Percentiles rank a stretch among this genome's conserved stretches.
These are phyloP conservation scores for Gamsiella multidivaricata DNA, from an alignment of 192 early-diverging fungal species.

Conservation along the genomic window DNA sequence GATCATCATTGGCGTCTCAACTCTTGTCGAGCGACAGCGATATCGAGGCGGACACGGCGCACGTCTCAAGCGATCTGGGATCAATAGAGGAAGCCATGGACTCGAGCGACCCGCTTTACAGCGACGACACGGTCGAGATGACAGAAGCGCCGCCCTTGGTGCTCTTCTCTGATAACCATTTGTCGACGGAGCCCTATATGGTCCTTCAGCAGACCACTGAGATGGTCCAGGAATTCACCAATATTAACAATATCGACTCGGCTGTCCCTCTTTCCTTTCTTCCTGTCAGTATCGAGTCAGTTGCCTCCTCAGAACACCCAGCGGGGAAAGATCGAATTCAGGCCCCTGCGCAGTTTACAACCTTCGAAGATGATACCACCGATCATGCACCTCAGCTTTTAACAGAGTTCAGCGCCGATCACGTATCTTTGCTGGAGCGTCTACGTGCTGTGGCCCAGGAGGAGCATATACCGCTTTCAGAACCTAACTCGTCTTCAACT, in stretches of 20 bases:
- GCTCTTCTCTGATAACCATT: too few species aligned
- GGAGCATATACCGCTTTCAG: neutral
- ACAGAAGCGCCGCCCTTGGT: too few species aligned
- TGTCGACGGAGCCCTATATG: neutral
- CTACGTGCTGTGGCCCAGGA: slow-evolving; percentile 12
- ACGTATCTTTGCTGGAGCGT: slow-evolving; percentile 13
- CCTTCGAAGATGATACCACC: neutral
- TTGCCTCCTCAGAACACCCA: neutral
- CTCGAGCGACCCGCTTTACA: too few species aligned
- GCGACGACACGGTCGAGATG: too few species aligned
- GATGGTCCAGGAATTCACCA: neutral
- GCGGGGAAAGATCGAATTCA: neutral
- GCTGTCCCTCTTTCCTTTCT: too few species aligned
- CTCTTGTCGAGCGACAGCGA: too few species aligned
- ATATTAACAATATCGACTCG: neutral
- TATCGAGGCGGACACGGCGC: too few species aligned
- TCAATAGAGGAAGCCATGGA: too few species aligned
- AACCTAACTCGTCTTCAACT: neutral
- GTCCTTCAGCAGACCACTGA: neutral
- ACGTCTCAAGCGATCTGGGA: too few species aligned
- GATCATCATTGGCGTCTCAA: too few species aligned
- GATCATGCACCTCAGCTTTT: too few species aligned
- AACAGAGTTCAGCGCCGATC: neutral
- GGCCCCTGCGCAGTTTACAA: neutral
- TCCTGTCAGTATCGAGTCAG: too few species aligned